Percentiles rank a stretch among this genome's conserved stretches.
These are phyloP conservation scores for Zymoseptoria pseudotritici DNA, from an alignment of 2,329 filamentous ascomycete genomes.

Conservation along the genomic window DNA sequence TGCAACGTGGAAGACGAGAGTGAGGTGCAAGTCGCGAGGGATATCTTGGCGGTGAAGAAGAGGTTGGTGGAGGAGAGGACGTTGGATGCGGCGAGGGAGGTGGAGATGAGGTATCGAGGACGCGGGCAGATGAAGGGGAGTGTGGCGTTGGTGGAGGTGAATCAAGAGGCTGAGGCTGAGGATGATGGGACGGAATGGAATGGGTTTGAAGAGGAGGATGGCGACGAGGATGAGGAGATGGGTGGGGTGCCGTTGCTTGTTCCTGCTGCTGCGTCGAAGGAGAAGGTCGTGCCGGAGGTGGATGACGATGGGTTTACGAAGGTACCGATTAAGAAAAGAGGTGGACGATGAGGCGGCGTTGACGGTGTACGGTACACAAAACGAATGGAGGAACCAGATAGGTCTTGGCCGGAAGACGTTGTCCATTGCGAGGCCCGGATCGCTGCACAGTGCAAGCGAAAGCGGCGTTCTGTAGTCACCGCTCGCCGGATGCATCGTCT, in stretches of 20 bases:
- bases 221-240: slow-evolving; percentile 45
- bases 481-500: too few species aligned
- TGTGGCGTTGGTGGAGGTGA: slow-evolving; percentile 53
- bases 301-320: slow-evolving; percentile 37
- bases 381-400: background rate
- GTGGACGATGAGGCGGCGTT: slow-evolving; percentile 9
- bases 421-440: too few species aligned
- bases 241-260: slow-evolving; percentile 57
- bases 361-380: background rate
- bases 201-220: slow-evolving; percentile 47
- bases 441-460: too few species aligned
- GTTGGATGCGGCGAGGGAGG: slow-evolving; percentile 76
- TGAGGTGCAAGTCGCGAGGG: slow-evolving; percentile 62
- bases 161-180: slow-evolving; percentile 55
- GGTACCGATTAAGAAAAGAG: slow-evolving; percentile 32
- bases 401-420: too few species aligned
- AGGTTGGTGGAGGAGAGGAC: slow-evolving; percentile 60
- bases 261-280: slow-evolving; percentile 41
- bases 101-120: slow-evolving; percentile 64
- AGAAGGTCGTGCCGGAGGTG: slow-evolving; percentile 54
- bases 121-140: slow-evolving; percentile 54
- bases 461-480: too few species aligned
- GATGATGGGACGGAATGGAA: slow-evolving; percentile 38
- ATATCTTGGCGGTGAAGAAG: slow-evolving; percentile 61
- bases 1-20: slow-evolving; percentile 87